phyloP scores from a whole-genome alignment of 148 eudicot genomes.

The Limonium bicolor region DNA sequence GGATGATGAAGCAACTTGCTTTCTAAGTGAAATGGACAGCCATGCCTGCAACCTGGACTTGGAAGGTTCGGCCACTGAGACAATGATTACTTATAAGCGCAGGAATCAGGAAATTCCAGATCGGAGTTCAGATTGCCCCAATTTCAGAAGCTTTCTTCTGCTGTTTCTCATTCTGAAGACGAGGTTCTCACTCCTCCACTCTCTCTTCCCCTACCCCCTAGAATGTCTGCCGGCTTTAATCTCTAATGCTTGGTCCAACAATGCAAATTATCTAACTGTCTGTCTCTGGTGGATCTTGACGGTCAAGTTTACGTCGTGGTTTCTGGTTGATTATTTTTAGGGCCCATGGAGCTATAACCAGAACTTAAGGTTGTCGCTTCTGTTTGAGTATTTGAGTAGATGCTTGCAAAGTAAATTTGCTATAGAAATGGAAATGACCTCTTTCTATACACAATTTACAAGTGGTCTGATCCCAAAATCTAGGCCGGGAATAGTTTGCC shows the following conservation, averaged over 20 bases:
- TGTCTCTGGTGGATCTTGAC: too few species aligned
- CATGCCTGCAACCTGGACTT: neutral
- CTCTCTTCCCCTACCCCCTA: neutral
- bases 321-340: too few species aligned
- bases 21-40: neutral
- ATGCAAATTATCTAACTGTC: neutral
- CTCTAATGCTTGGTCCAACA: neutral
- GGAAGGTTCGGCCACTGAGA: conserved; percentile 5
- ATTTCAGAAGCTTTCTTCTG: conserved; percentile 1
- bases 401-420: too few species aligned
- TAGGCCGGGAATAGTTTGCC: too few species aligned
- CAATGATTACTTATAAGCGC: conserved; percentile 2
- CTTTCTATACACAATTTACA: too few species aligned
- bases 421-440: too few species aligned
- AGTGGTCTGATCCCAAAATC: too few species aligned
- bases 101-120: conserved; percentile 1
- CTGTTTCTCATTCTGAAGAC: conserved; percentile 1
- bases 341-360: too few species aligned
- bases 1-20: conserved; percentile 1
- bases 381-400: too few species aligned
- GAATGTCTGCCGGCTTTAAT: neutral
- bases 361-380: too few species aligned
- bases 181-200: neutral
- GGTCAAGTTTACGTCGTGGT: too few species aligned
- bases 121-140: conserved; percentile 1